Evolutionary conservation across 306 rosid species (phyloP).

Genomic region (Adenanthera pavonina): DNA sequence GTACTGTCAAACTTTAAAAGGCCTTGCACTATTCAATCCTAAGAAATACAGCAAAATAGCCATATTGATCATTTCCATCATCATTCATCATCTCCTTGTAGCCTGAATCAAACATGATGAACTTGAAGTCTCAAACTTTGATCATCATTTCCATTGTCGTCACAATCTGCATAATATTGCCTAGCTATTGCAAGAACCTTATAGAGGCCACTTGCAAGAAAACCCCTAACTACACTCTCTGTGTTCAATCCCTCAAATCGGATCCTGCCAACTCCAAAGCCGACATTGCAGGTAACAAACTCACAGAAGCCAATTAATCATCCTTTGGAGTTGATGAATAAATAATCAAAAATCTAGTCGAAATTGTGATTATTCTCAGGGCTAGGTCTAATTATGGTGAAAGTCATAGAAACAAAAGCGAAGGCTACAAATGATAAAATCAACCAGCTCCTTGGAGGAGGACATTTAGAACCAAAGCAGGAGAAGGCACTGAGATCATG

Average conservation of each 20-base stretch:
- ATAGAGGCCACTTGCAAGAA: background rate
- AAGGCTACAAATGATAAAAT: conserved; percentile 20
- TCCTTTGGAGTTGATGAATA: too few species aligned
- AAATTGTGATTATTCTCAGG: conserved; percentile 16
- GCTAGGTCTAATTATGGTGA: conserved; percentile 48
- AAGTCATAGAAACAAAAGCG: conserved; percentile 40
- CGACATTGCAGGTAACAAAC: conserved; percentile 19
- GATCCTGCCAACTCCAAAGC: background rate
- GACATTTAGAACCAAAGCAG: background rate
- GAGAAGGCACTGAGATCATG: conserved; percentile 39
- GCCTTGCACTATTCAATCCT: background rate
- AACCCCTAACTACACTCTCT: background rate
- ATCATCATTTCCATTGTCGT: background rate
- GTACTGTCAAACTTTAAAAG: background rate
- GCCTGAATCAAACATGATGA: background rate
- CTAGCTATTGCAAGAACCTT: background rate
- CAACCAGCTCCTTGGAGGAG: conserved; percentile 26
- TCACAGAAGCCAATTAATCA: too few species aligned
- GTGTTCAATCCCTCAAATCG: background rate
- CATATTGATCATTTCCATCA: background rate
- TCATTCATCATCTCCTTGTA: background rate
- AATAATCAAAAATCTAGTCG: background rate
- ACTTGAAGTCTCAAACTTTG: background rate
- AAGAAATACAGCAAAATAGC: background rate
- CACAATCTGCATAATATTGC: background rate